phyloP scores from a whole-genome alignment of 129 eudicot species.

The Silybum marianum region DNA sequence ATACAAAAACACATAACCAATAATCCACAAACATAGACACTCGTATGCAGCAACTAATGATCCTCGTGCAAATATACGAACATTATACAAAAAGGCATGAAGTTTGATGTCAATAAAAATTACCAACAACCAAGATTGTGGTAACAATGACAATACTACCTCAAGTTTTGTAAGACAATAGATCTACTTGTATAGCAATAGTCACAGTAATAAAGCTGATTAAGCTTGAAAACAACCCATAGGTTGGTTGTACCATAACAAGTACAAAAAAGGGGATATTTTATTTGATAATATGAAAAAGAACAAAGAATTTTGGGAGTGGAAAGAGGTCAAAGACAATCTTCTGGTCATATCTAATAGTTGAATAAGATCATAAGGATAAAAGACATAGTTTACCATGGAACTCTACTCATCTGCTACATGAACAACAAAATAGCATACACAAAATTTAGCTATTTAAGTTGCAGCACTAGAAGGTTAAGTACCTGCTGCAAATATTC shows the following conservation, averaged over 20 bases:
- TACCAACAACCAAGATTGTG: not conserved
- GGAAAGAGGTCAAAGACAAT: not conserved
- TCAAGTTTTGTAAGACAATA: not conserved
- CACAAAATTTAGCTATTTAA: not conserved
- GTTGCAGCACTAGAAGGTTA: slow-evolving; percentile 4
- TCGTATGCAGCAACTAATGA: not conserved
- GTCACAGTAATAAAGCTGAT: not conserved
- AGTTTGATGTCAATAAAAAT: not conserved
- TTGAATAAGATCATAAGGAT: not conserved
- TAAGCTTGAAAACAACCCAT: slow-evolving; percentile 8
- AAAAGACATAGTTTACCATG: not conserved
- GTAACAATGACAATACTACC: not conserved
- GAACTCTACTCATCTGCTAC: not conserved
- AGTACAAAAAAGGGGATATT: not conserved
- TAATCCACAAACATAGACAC: not conserved
- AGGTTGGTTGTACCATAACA: not conserved
- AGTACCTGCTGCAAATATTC: slow-evolving; percentile 94
- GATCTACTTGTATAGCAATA: slow-evolving; percentile 1
- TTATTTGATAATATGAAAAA: not conserved
- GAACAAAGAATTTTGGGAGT: not conserved
- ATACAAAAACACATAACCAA: not conserved
- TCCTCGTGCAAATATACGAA: slow-evolving; percentile 3
- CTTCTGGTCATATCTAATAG: not conserved
- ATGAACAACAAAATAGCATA: not conserved
- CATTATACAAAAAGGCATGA: slow-evolving; percentile 1